Percentiles rank a stretch among this genome's conserved stretches.
Evolutionary conservation across 192 early-diverging fungal genomes (phyloP).

Genomic region (Coemansia umbellata): DNA sequence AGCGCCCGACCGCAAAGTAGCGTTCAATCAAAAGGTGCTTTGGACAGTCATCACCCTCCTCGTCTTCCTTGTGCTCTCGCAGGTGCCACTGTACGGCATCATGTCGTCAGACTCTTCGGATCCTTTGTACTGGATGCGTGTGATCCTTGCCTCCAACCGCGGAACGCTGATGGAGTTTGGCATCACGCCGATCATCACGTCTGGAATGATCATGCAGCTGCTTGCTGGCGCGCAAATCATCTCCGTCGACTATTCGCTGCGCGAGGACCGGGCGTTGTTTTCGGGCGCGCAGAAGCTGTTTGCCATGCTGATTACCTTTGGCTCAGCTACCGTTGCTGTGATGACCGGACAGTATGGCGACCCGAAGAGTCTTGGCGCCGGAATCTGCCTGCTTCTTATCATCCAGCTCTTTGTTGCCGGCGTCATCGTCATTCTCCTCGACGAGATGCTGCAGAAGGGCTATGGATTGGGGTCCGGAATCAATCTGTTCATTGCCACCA

Average conservation of each 20-base stretch:
- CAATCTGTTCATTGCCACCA: conserved; percentile 99
- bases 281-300: conserved; percentile 98
- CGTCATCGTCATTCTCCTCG: conserved; percentile 95
- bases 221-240: conserved; percentile 98
- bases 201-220: conserved; percentile 99
- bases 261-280: conserved; percentile 98
- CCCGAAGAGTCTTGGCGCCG: conserved; percentile 93
- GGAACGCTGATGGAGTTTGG: conserved; percentile 99
- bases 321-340: conserved; percentile 96
- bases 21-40: conserved; percentile 97
- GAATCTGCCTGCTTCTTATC: conserved; percentile 93
- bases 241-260: conserved; percentile 97
- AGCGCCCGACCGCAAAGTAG: conserved; percentile 92
- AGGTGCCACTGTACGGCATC: conserved; percentile 99
- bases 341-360: conserved; percentile 97
- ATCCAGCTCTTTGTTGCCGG: conserved; percentile 97
- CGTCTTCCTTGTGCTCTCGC: conserved; percentile 99
- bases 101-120: conserved; percentile 99
- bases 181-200: conserved; percentile 99
- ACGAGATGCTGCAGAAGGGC: conserved; percentile 99
- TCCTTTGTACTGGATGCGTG: conserved; percentile 99
- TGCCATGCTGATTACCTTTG: conserved; percentile 98
- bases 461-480: conserved; percentile 99
- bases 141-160: conserved; percentile 98
- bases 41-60: conserved; percentile 99